These are phyloP conservation scores for Pseudopyricularia javanii DNA, from an alignment of 2,329 filamentous ascomycete species.

Conservation along the genomic window DNA sequence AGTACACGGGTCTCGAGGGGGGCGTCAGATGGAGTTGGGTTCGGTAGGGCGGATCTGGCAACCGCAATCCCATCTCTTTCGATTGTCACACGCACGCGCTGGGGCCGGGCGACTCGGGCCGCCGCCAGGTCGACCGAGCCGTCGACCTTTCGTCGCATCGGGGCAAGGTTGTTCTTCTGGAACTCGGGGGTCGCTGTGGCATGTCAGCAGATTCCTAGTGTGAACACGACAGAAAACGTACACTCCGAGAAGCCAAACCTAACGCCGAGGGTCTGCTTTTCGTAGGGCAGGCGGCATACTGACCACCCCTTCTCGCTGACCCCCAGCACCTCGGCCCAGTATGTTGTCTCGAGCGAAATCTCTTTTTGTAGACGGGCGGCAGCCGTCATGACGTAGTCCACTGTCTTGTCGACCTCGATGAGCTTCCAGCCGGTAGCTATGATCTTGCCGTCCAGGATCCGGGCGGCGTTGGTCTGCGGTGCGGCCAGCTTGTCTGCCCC, in stretches of 20 bases:
- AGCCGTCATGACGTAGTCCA: conserved; percentile 61
- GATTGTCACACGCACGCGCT: conserved; percentile 57
- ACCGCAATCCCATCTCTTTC: conserved; percentile 42
- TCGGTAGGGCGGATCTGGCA: conserved; percentile 41
- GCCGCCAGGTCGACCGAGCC: conserved; percentile 66
- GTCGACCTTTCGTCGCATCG: conserved; percentile 61
- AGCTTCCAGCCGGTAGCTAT: conserved; percentile 62
- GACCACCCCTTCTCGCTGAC: conserved; percentile 81
- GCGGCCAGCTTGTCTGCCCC: conserved; percentile 53
- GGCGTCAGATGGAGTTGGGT: conserved; percentile 41
- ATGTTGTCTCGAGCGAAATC: conserved; percentile 67
- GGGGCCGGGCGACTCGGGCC: conserved; percentile 36
- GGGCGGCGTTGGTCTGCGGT: conserved; percentile 27
- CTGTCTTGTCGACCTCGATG: conserved; percentile 61
- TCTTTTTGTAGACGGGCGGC: conserved; percentile 64
- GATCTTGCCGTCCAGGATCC: conserved; percentile 41
- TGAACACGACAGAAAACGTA: conserved; percentile 20
- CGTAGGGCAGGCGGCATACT: conserved; percentile 62
- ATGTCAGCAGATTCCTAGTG: conserved; percentile 11
- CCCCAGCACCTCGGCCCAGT: conserved; percentile 77
- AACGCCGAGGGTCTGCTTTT: conserved; percentile 66
- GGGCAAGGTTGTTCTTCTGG: conserved; percentile 63
- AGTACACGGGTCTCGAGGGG: conserved; percentile 57
- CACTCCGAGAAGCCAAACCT: conserved; percentile 76
- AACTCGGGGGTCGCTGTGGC: conserved; percentile 40